A percentile compares a stretch with the other conserved stretches of the same genome.
These are phyloP conservation scores for Cytospora leucostoma DNA, from an alignment of 2,329 filamentous ascomycete genomes.

Conservation along the genomic window DNA sequence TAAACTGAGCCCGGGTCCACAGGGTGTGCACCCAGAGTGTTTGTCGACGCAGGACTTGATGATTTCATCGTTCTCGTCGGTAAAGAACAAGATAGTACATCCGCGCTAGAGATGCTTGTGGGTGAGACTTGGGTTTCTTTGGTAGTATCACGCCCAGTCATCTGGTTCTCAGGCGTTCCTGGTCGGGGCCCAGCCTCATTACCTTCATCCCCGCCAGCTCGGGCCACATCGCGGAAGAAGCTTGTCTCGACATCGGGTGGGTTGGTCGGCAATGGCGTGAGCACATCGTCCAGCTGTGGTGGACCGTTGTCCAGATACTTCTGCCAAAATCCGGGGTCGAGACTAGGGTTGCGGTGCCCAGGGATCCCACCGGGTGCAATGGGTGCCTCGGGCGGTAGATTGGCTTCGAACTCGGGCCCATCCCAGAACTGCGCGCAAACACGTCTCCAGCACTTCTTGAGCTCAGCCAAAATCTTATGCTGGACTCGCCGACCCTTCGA, in stretches of 20 bases:
- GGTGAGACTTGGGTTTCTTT: slow-evolving; percentile 50
- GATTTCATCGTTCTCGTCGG: slow-evolving; percentile 53
- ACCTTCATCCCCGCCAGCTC: slow-evolving; percentile 33
- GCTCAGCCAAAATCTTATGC: slow-evolving; percentile 84
- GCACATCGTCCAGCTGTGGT: slow-evolving; percentile 47
- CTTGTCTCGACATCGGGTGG: slow-evolving; percentile 37
- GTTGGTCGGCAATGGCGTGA: slow-evolving; percentile 35
- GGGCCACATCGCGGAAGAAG: slow-evolving; percentile 50
- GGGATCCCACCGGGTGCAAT: slow-evolving; percentile 76
- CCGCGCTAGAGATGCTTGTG: slow-evolving; percentile 59
- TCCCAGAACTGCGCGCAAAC: slow-evolving; percentile 93
- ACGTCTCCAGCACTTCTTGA: slow-evolving; percentile 96
- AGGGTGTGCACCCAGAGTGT: slow-evolving; percentile 57
- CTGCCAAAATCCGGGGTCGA: slow-evolving; percentile 59
- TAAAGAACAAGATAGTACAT: slow-evolving; percentile 65
- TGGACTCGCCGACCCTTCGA: slow-evolving; percentile 52
- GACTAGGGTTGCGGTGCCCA: slow-evolving; percentile 57
- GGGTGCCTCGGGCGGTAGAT: slow-evolving; percentile 63
- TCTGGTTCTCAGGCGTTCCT: slow-evolving; percentile 47
- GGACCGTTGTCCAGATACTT: slow-evolving; percentile 43
- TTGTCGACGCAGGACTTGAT: slow-evolving; percentile 42
- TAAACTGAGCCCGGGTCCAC: slow-evolving; percentile 53
- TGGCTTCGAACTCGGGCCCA: slow-evolving; percentile 63
- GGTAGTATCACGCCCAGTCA: slow-evolving; percentile 29
- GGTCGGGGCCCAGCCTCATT: slow-evolving; percentile 38